phyloP scores from a whole-genome alignment of 495 filamentous ascomycete genomes.

The Glonium stellatum region DNA sequence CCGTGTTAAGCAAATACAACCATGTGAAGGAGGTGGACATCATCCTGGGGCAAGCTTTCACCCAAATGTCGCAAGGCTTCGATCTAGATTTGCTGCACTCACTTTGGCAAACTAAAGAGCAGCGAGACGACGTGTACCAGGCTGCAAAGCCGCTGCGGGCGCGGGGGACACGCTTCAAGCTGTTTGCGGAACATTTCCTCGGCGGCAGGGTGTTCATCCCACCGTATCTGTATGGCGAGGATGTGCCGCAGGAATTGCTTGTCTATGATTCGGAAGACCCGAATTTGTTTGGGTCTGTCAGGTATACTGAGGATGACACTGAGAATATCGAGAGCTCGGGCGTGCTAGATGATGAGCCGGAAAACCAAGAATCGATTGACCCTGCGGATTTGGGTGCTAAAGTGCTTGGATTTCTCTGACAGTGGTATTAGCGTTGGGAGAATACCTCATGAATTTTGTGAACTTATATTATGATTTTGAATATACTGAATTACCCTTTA shows the following conservation, averaged over 20 bases:
- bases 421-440: no score
- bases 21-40: neutral
- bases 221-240: conserved; percentile 25
- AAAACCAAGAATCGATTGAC: neutral
- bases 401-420: no score
- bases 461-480: no score
- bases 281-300: neutral
- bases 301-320: neutral
- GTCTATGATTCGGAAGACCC: conserved; percentile 18
- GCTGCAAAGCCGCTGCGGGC: conserved; percentile 5
- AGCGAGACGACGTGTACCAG: conserved; percentile 12
- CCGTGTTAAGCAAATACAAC: neutral
- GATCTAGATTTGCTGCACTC: neutral
- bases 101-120: neutral
- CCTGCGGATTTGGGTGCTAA: no score
- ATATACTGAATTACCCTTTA: no score
- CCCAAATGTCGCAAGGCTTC: neutral
- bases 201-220: conserved; percentile 12
- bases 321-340: neutral
- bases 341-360: neutral
- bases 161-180: conserved; percentile 6
- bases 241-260: conserved; percentile 11
- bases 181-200: conserved; percentile 13
- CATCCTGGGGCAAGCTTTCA: neutral
- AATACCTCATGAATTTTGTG: no score